Percentiles rank a stretch among this genome's conserved stretches.
Conservation (phyloP, 768 basidiomycete genomes). For the Obba rivulosa region DNA sequence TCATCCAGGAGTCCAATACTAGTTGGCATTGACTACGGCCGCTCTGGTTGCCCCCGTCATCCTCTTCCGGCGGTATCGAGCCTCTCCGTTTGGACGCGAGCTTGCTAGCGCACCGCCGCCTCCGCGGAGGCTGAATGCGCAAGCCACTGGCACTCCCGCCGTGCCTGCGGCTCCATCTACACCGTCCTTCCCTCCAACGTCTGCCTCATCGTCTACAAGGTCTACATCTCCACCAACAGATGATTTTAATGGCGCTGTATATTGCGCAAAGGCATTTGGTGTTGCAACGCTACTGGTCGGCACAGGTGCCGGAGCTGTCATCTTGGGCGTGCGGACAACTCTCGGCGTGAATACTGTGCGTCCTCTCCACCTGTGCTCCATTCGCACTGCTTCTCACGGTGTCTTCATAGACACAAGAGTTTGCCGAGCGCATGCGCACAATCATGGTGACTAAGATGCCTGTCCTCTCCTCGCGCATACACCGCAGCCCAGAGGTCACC, state of each 20-base stretch:
- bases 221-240: slow-evolving; percentile 16
- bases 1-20: neutral
- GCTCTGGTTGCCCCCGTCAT: slow-evolving; percentile 26
- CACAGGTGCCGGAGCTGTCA: slow-evolving; percentile 37
- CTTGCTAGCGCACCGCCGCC: slow-evolving; percentile 15
- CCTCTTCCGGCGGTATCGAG: slow-evolving; percentile 22
- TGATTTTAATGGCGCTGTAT: slow-evolving; percentile 45
- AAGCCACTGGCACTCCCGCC: slow-evolving; percentile 1
- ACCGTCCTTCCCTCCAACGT: neutral
- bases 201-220: neutral
- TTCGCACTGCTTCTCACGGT: neutral
- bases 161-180: neutral
- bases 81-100: slow-evolving; percentile 3
- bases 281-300: slow-evolving; percentile 60
- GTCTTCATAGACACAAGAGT: slow-evolving; percentile 45
- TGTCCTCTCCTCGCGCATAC: slow-evolving; percentile 44
- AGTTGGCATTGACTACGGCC: slow-evolving; percentile 27
- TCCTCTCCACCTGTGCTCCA: slow-evolving; percentile 6
- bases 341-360: slow-evolving; percentile 55
- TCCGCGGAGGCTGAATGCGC: slow-evolving; percentile 4
- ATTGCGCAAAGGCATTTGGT: slow-evolving; percentile 58
- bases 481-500: slow-evolving; percentile 34
- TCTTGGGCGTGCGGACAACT: slow-evolving; percentile 44
- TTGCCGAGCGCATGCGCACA: slow-evolving; percentile 51
- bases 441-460: slow-evolving; percentile 45